Base-by-base conservation (phyloP, 2,329 filamentous ascomycete genomes). In the Pezicula carpinea region DNA sequence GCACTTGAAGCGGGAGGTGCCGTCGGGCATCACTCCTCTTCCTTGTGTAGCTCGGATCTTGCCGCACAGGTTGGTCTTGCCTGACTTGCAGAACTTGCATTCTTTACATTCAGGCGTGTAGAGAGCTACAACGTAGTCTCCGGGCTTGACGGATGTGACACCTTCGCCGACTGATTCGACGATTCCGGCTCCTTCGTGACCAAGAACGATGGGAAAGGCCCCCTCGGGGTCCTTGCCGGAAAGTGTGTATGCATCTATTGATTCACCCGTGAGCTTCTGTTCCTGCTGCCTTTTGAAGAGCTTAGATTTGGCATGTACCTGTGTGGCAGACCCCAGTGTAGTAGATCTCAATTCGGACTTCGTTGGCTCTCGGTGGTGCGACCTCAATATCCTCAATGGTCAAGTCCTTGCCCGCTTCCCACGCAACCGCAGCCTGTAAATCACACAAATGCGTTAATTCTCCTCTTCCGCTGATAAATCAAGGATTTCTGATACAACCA, bases 301-400 rank as follows among this genome's bases (percentile, higher is more conserved):
- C 18, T 39, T 56, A 60, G 59, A 59, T 63, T 51, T 60, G 42
- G 64, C 68, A 59, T n/a, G n/a, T 73, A 93, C 89, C 89, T 67
- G 92, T 99, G 75, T 99, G 93, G 77, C 93, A 99, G 67, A 99
- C 93, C 71, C 93, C 93, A 45, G 93, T 99, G 77, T 96, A 95
- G 77, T 92, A 85, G 67, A 97, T 89, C 76, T 97, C 75, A 66
- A 99, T 96, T 62, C 93, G 89, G 65, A 99, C 93, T 75, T 99
- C 93, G 72, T 95, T 82, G 52, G 92, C 91, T 71, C 79, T 83
- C 50, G 93, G 93, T 53, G 92, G 87, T 44, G 78, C 82, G 56
- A 99, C 93, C 73, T 97, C 91, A 62, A 99, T 77, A 59, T 95
- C 89, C 73, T 99, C 93, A 59, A 97, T 79, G 61, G 77, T 82